A percentile compares a stretch with the other conserved stretches of the same genome.
Conservation (phyloP, 2,329 filamentous ascomycete species). For the Aureobasidium sp. region DNA sequence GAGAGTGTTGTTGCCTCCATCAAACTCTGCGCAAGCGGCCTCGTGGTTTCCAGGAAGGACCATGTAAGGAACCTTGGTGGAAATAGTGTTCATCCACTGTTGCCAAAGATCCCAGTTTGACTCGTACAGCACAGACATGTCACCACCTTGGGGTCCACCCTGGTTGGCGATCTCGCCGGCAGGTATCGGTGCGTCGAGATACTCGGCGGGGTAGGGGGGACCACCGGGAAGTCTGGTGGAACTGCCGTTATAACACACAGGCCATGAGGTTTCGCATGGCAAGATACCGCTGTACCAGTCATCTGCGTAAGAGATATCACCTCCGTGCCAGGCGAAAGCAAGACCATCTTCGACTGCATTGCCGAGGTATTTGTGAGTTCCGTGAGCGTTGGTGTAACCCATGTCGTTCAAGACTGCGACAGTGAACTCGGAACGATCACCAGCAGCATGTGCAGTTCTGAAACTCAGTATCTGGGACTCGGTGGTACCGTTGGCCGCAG, state of each 20-base stretch:
- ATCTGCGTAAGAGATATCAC: slow-evolving; percentile 44
- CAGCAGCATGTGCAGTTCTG: slow-evolving; percentile 37
- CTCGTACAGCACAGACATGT: slow-evolving; percentile 43
- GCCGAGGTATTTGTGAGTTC: slow-evolving; percentile 38
- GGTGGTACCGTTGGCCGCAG: slow-evolving; percentile 42
- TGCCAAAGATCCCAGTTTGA: slow-evolving; percentile 46
- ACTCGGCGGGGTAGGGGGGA: slow-evolving; percentile 30
- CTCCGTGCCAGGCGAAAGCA: slow-evolving; percentile 46
- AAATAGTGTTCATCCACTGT: slow-evolving; percentile 38
- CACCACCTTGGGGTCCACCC: slow-evolving; percentile 39
- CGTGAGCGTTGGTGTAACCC: slow-evolving; percentile 45
- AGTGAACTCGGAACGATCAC: slow-evolving; percentile 34
- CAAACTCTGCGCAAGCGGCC: slow-evolving; percentile 40
- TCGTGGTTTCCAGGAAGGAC: slow-evolving; percentile 45
- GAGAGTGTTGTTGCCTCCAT: slow-evolving; percentile 36
- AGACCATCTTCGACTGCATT: slow-evolving; percentile 36
- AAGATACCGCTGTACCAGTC: slow-evolving; percentile 45
- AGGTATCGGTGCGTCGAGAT: slow-evolving; percentile 36
- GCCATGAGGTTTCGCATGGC: slow-evolving; percentile 39
- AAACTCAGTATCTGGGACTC: slow-evolving; percentile 39
- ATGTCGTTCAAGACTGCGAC: slow-evolving; percentile 45
- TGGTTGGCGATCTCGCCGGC: slow-evolving; percentile 38
- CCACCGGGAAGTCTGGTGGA: slow-evolving; percentile 33
- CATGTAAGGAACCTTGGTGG: slow-evolving; percentile 41
- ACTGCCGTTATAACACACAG: slow-evolving; percentile 45